These are phyloP conservation scores for Zostera marina DNA, from an alignment of 116 monocot genomes.

Conservation along the genomic window DNA sequence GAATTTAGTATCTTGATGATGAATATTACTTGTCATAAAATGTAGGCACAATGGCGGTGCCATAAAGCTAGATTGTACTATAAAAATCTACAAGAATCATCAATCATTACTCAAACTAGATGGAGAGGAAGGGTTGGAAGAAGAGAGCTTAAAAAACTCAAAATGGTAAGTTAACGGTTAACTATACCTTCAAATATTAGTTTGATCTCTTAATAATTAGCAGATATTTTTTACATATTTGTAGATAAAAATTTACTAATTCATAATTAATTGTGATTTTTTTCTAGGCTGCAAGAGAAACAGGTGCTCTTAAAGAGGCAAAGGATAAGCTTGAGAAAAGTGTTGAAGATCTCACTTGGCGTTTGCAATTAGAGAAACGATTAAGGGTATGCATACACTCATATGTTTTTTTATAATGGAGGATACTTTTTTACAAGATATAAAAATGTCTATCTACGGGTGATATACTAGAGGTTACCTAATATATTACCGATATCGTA, in stretches of 20 bases:
- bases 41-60: slow-evolving; percentile 56
- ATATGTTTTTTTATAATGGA: no score
- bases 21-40: background rate
- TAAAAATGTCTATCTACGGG: no score
- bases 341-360: slow-evolving; percentile 96
- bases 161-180: slow-evolving; percentile 45
- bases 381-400: slow-evolving; percentile 37
- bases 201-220: background rate
- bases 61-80: slow-evolving; percentile 50
- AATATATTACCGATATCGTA: no score
- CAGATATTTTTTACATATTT: no score
- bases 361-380: slow-evolving; percentile 82
- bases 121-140: slow-evolving; percentile 93
- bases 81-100: slow-evolving; percentile 52
- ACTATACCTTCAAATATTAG: background rate
- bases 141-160: slow-evolving; percentile 81
- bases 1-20: no score
- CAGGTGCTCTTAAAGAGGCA: slow-evolving; percentile 97
- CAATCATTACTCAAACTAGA: slow-evolving; percentile 65
- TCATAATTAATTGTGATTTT: slow-evolving; percentile 7
- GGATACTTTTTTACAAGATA: no score
- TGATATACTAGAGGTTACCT: no score
- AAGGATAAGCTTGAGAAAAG: slow-evolving; percentile 98
- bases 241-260: no score
- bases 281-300: slow-evolving; percentile 85